phyloP scores from a whole-genome alignment of 2,329 filamentous ascomycete species.

The Hypoxylon sp. region DNA sequence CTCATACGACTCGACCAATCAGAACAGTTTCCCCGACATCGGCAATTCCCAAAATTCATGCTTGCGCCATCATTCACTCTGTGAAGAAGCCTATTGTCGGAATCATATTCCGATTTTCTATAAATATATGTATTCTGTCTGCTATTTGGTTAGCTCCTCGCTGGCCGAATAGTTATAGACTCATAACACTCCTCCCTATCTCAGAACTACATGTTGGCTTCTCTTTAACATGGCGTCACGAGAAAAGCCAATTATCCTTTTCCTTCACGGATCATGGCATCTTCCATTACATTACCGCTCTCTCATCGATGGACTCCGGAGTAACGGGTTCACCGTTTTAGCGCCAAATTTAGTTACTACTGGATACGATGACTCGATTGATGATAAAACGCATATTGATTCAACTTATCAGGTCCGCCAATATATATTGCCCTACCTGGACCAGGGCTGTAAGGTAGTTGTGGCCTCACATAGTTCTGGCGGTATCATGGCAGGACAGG shows the following conservation, averaged over 20 bases:
- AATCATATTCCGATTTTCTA: too few species aligned
- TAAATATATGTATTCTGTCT: background rate
- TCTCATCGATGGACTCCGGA: slow-evolving; percentile 25
- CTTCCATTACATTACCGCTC: slow-evolving; percentile 23
- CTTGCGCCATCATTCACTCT: too few species aligned
- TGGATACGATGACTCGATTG: slow-evolving; percentile 24
- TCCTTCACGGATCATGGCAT: slow-evolving; percentile 29
- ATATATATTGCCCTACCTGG: slow-evolving; percentile 13
- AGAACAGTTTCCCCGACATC: too few species aligned
- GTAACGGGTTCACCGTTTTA: slow-evolving; percentile 17
- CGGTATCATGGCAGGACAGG: slow-evolving; percentile 30
- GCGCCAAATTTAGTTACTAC: slow-evolving; percentile 20
- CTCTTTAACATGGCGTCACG: slow-evolving; percentile 9
- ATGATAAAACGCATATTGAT: slow-evolving; percentile 25
- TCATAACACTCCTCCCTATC: background rate
- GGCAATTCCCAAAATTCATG: too few species aligned
- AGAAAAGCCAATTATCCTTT: slow-evolving; percentile 23
- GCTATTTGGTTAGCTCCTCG: background rate
- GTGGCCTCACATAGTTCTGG: slow-evolving; percentile 42
- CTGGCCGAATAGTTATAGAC: background rate
- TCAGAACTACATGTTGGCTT: background rate
- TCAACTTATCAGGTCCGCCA: slow-evolving; percentile 15
- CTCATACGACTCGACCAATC: too few species aligned
- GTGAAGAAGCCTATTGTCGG: too few species aligned
- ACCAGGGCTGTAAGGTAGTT: slow-evolving; percentile 28